Evolutionary conservation across 805 yeast genomes (phyloP), one percentile per base, ranked within the genome.

Genomic region (Yarrowia alimentaria): DNA sequence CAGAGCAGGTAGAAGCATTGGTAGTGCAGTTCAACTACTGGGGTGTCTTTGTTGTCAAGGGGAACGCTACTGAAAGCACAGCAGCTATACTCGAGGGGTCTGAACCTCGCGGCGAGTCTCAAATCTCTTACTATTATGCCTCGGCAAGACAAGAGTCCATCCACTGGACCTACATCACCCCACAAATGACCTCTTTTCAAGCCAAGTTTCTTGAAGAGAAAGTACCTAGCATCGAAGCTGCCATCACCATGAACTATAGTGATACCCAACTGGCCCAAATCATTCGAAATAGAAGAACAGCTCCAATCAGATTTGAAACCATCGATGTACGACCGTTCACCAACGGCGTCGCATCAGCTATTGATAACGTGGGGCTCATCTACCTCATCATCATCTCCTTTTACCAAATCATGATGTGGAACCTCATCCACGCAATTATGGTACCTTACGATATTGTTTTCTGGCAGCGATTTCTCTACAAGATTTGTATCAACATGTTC

Each of bases 371-470:
- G 54, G 93, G 93, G 40, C 72, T 83, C 56, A 81, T 85, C 62
- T 85, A 79, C 61, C 69, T 83, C 61, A 74, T 85, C 59, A 79
- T 85, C 61, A 63, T 84, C 52, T 79, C 91, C 1, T 83, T 86
- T 61, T 82, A 86, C 74, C 82, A 80, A 57, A 74, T 82, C 58
- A 75, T 40, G 48, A n/a, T 40, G 34, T 40, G 48, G 48, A 29
- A 29, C 64, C 20, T 43, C 19, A 29, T 40, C n/a, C 48, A 40
- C 20, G 34, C 32, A 3, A 28, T 40, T 3, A 37, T 37, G 17
- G 6, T 37, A 8, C 43, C 43, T 3, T 40, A 40, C 34, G 20
- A 26, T 3, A 19, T 28, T 13, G 11, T 28, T 3, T 40, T 40
- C 14, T 40, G 48, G 34, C 43, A 37, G 16, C 16, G 43, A 6